phyloP scores from a whole-genome alignment of 768 basidiomycete genomes.

The Lactarius psammicola region DNA sequence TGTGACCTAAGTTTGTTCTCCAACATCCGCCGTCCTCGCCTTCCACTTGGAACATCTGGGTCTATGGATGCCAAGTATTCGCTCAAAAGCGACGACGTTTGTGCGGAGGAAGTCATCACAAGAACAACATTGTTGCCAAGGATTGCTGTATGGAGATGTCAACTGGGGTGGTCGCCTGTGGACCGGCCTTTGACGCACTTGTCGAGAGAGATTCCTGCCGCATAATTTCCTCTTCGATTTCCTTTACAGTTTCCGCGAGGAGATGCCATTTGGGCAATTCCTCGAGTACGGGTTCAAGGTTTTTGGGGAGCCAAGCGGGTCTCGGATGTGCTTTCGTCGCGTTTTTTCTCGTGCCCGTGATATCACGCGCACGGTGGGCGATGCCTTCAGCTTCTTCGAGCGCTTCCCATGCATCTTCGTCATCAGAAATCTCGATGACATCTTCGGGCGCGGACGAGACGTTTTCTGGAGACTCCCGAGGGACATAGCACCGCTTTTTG shows the following conservation, averaged over 20 bases:
- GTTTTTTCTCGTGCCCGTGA: constrained; percentile 24
- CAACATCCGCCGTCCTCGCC: constrained; percentile 77
- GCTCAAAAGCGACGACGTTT: constrained; percentile 68
- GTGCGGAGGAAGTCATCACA: constrained; percentile 82
- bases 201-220: constrained; percentile 47
- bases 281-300: constrained; percentile 84
- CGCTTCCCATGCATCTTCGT: constrained; percentile 73
- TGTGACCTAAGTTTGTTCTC: constrained; percentile 67
- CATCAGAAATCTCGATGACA: constrained; percentile 48
- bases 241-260: constrained; percentile 79
- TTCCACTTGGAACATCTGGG: constrained; percentile 52
- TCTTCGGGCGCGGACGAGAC: constrained; percentile 31
- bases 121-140: constrained; percentile 75
- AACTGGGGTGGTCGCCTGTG: neutral
- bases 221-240: constrained; percentile 85
- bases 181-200: constrained; percentile 26
- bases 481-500: constrained; percentile 75
- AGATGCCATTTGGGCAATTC: constrained; percentile 94
- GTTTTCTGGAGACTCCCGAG: constrained; percentile 32
- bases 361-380: constrained; percentile 12
- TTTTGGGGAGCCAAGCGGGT: constrained; percentile 67
- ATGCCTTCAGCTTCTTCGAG: constrained; percentile 60
- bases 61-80: constrained; percentile 77
- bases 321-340: constrained; percentile 33
- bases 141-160: constrained; percentile 27